Evolutionary conservation across 2,329 filamentous ascomycete species (phyloP).

Genomic region (Aaosphaeria arxii): DNA sequence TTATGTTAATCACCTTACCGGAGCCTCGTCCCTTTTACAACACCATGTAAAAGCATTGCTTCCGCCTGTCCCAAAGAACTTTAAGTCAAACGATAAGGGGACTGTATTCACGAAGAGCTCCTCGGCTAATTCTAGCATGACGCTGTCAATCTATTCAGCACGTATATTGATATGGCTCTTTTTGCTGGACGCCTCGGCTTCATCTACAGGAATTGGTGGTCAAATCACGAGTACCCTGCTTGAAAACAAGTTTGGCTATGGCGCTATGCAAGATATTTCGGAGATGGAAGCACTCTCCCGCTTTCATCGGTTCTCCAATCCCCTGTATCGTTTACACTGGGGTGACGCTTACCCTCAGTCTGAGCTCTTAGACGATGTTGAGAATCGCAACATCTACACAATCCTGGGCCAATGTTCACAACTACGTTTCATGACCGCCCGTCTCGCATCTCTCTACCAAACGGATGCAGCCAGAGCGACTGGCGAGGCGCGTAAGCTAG

Average conservation of each 20-base stretch:
- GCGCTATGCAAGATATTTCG: slow-evolving; percentile 8
- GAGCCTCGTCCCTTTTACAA: slow-evolving; percentile 29
- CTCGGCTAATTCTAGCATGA: slow-evolving; percentile 1
- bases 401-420: slow-evolving; percentile 29
- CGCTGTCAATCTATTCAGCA: slow-evolving; percentile 31
- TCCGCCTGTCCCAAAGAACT: slow-evolving; percentile 3
- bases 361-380: slow-evolving; percentile 35
- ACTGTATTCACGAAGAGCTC: neutral
- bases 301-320: slow-evolving; percentile 33
- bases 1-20: slow-evolving; percentile 30
- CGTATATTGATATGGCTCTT: slow-evolving; percentile 35
- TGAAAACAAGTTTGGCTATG: neutral
- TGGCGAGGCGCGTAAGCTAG: slow-evolving; percentile 7
- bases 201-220: slow-evolving; percentile 33
- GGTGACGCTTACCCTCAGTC: slow-evolving; percentile 32
- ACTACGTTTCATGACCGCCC: slow-evolving; percentile 32
- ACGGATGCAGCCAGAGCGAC: slow-evolving; percentile 6
- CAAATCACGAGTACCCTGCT: slow-evolving; percentile 27
- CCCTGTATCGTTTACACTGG: slow-evolving; percentile 34
- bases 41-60: slow-evolving; percentile 11
- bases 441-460: slow-evolving; percentile 17
- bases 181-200: slow-evolving; percentile 25
- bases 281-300: slow-evolving; percentile 17
- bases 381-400: slow-evolving; percentile 34
- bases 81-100: slow-evolving; percentile 1